phyloP scores from a whole-genome alignment of 768 basidiomycete genomes.

The Sutorius australiensis region DNA sequence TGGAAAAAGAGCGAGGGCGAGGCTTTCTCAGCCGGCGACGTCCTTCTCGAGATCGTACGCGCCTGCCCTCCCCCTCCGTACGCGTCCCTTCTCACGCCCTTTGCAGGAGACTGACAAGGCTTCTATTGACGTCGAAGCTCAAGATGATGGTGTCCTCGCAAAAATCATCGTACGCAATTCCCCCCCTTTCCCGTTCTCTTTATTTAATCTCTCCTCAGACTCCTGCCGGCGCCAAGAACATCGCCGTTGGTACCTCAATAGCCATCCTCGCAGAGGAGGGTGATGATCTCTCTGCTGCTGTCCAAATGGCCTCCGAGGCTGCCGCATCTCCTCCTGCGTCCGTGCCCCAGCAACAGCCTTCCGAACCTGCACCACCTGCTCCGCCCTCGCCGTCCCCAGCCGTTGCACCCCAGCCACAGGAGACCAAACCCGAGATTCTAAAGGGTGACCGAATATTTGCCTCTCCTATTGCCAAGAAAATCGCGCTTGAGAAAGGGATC shows the following conservation, averaged over 20 bases:
- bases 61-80: background rate
- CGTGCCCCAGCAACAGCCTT: slow-evolving; percentile 33
- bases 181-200: background rate
- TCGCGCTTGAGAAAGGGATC: slow-evolving; percentile 91
- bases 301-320: slow-evolving; percentile 65
- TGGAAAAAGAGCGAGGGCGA: slow-evolving; percentile 99
- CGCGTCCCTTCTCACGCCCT: slow-evolving; percentile 7
- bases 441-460: slow-evolving; percentile 87
- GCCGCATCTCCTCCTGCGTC: slow-evolving; percentile 37
- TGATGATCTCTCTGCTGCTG: slow-evolving; percentile 85
- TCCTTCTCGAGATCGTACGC: slow-evolving; percentile 91
- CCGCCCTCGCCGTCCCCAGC: slow-evolving; percentile 35
- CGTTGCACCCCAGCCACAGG: slow-evolving; percentile 33
- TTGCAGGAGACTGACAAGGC: slow-evolving; percentile 98
- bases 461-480: slow-evolving; percentile 93
- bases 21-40: slow-evolving; percentile 82
- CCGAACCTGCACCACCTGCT: slow-evolving; percentile 42
- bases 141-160: slow-evolving; percentile 93
- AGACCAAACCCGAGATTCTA: slow-evolving; percentile 53
- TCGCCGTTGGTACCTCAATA: slow-evolving; percentile 83
- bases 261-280: slow-evolving; percentile 94
- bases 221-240: slow-evolving; percentile 79
- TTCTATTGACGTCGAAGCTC: slow-evolving; percentile 98
- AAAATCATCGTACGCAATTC: slow-evolving; percentile 83
- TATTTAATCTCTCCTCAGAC: slow-evolving; percentile 42